phyloP scores from a whole-genome alignment of 2,329 filamentous ascomycete species.

The Amauroascus verrucosus region DNA sequence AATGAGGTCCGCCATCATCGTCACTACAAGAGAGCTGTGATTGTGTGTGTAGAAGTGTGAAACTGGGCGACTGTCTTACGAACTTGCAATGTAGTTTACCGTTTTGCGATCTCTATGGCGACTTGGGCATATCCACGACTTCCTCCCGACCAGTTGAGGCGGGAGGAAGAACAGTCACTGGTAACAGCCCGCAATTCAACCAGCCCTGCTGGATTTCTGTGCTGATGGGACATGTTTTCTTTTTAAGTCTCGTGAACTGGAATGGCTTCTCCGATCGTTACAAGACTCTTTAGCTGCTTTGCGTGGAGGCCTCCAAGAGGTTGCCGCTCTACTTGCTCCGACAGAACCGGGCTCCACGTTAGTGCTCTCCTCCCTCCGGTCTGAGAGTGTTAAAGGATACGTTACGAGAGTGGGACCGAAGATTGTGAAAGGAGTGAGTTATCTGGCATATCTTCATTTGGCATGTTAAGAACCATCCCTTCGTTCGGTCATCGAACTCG shows the following conservation, averaged over 20 bases:
- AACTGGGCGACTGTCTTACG: not conserved
- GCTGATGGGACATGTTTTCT: not conserved
- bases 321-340: constrained; percentile 74
- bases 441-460: not conserved
- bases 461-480: not conserved
- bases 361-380: constrained; percentile 74
- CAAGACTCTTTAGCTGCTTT: constrained; percentile 52
- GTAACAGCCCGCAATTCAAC: constrained; percentile 24
- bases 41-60: not conserved
- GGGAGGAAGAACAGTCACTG: constrained; percentile 45
- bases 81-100: not conserved
- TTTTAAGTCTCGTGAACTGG: constrained; percentile 49
- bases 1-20: not conserved
- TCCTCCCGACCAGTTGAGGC: constrained; percentile 40
- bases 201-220: not conserved
- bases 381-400: constrained; percentile 84
- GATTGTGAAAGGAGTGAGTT: constrained; percentile 75
- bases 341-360: constrained; percentile 78
- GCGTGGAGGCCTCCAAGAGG: constrained; percentile 71
- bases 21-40: not conserved
- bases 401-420: constrained; percentile 83
- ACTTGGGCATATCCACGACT: constrained; percentile 53
- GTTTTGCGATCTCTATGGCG: constrained; percentile 39
- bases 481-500: not conserved
- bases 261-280: constrained; percentile 53